These are phyloP conservation scores for Betula pendula DNA, from an alignment of 306 rosid species.

Conservation along the genomic window DNA sequence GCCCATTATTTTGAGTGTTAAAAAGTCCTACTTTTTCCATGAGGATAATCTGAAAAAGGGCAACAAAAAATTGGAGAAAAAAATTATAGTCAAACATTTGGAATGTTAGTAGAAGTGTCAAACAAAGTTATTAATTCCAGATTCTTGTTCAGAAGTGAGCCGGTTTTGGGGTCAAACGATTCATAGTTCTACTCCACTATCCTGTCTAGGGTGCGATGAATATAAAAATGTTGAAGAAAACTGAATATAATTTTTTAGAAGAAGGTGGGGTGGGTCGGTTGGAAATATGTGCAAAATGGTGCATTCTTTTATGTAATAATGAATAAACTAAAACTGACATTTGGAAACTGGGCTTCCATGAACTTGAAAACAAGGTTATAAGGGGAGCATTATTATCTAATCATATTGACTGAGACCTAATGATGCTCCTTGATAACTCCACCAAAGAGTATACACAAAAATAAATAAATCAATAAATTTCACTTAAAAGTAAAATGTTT, in stretches of 20 bases:
- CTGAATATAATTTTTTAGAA: neutral
- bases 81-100: neutral
- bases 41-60: neutral
- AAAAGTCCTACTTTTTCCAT: neutral
- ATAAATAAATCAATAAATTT: neutral
- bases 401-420: neutral
- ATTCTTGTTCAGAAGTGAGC: neutral
- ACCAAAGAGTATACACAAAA: neutral
- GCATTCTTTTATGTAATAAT: neutral
- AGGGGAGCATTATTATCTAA: slow-evolving; percentile 2
- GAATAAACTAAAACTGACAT: neutral
- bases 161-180: slow-evolving; percentile 1
- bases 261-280: neutral
- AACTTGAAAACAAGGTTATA: neutral
- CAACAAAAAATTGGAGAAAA: neutral
- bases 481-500: neutral
- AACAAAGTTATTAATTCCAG: neutral
- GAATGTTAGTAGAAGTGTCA: neutral
- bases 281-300: neutral
- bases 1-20: neutral
- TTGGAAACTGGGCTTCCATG: neutral
- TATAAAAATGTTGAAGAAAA: neutral
- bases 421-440: neutral
- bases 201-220: neutral
- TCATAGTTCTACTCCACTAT: neutral